Evolutionary conservation across 1,284 basidiomycete species (phyloP).

Genomic region (Papiliotrema nemorosa): DNA sequence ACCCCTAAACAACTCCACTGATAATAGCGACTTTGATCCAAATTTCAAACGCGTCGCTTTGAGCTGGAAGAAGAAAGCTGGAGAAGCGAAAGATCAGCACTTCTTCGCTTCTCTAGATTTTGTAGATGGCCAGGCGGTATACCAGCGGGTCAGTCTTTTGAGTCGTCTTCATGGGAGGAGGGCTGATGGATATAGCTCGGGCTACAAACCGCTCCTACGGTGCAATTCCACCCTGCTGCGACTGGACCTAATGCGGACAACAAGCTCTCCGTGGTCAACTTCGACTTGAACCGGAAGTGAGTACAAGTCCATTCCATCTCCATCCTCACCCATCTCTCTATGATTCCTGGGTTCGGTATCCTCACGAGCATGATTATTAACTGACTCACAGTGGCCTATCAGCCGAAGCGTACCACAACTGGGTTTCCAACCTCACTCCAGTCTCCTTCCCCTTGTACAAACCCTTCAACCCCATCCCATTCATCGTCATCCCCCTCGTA

Average conservation of each 20-base stretch:
- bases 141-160: conserved; percentile 61
- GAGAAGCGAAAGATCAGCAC: conserved; percentile 65
- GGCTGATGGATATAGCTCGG: conserved; percentile 55
- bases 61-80: conserved; percentile 66
- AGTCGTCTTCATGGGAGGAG: neutral
- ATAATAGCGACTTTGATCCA: conserved; percentile 74
- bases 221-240: conserved; percentile 70
- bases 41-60: conserved; percentile 72
- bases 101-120: conserved; percentile 93
- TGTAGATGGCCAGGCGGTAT: conserved; percentile 66
- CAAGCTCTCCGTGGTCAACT: conserved; percentile 60
- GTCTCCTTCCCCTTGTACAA: conserved; percentile 41
- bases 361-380: neutral
- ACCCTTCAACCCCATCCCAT: conserved; percentile 45
- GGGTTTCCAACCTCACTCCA: conserved; percentile 64
- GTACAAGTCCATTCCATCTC: conserved; percentile 44
- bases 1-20: neutral
- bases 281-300: conserved; percentile 64
- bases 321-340: neutral
- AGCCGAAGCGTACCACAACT: conserved; percentile 68
- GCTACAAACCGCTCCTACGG: conserved; percentile 71
- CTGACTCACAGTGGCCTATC: conserved; percentile 67
- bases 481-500: conserved; percentile 64
- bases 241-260: conserved; percentile 63
- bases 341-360: neutral